Evolutionary conservation across 2,329 filamentous ascomycete species (phyloP).

Genomic region (Trichothecium sympodiale): DNA sequence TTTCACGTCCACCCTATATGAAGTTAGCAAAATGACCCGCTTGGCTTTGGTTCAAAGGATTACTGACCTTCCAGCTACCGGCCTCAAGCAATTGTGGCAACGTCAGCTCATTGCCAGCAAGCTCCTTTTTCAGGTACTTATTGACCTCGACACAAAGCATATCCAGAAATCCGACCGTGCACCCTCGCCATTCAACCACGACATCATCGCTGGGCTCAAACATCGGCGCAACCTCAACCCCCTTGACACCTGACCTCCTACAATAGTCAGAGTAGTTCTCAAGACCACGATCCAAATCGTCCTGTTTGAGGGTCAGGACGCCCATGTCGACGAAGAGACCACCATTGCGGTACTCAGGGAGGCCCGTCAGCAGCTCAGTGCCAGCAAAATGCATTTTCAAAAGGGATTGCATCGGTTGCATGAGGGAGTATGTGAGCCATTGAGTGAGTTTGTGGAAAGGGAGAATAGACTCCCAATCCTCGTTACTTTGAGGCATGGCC

Average conservation of each 20-base stretch:
- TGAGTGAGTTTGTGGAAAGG: slow-evolving; percentile 93
- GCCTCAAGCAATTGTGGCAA: slow-evolving; percentile 88
- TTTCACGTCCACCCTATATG: slow-evolving; percentile 72
- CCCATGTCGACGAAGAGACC: slow-evolving; percentile 80
- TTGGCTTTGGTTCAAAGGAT: not conserved
- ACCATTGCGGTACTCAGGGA: slow-evolving; percentile 89
- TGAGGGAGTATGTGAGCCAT: slow-evolving; percentile 89
- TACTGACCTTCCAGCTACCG: slow-evolving; percentile 88
- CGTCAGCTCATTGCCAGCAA: slow-evolving; percentile 62
- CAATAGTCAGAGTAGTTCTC: slow-evolving; percentile 54
- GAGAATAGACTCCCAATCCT: slow-evolving; percentile 65
- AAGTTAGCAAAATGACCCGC: not conserved
- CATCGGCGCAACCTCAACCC: slow-evolving; percentile 42
- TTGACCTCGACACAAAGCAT: slow-evolving; percentile 39
- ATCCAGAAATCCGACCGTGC: slow-evolving; percentile 51
- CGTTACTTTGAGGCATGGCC: slow-evolving; percentile 57
- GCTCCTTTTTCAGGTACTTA: slow-evolving; percentile 50
- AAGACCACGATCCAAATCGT: slow-evolving; percentile 60
- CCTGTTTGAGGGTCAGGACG: slow-evolving; percentile 62
- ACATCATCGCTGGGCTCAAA: slow-evolving; percentile 50
- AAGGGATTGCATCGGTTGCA: slow-evolving; percentile 78
- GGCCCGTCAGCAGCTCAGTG: slow-evolving; percentile 69
- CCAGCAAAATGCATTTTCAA: slow-evolving; percentile 74
- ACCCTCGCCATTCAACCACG: slow-evolving; percentile 55
- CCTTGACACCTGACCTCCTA: slow-evolving; percentile 56